Conservation (phyloP, 306 rosid genomes). For the Sphenostylis stenocarpa region DNA sequence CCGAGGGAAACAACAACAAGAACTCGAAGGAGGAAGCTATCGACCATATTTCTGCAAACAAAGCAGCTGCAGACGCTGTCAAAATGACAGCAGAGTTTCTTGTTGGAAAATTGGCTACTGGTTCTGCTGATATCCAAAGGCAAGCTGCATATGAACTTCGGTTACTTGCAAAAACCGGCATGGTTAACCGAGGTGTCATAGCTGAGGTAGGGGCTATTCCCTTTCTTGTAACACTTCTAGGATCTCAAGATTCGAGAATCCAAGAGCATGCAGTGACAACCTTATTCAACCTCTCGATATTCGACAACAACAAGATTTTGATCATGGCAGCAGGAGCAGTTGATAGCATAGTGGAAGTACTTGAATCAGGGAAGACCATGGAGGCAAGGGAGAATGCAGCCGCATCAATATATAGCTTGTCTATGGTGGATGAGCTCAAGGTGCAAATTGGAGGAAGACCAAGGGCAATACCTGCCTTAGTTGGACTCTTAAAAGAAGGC, state of each 20-base stretch:
- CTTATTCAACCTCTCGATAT: slow-evolving; percentile 80
- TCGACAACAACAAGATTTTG: slow-evolving; percentile 74
- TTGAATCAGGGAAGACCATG: slow-evolving; percentile 77
- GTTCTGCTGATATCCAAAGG: slow-evolving; percentile 76
- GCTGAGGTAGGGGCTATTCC: slow-evolving; percentile 97
- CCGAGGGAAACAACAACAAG: slow-evolving; percentile 42
- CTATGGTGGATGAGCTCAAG: slow-evolving; percentile 77
- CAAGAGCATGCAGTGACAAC: slow-evolving; percentile 91
- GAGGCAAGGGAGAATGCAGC: slow-evolving; percentile 96
- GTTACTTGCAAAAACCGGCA: slow-evolving; percentile 77
- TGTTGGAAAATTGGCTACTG: slow-evolving; percentile 93
- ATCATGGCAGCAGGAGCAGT: slow-evolving; percentile 89
- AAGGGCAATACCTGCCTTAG: slow-evolving; percentile 72
- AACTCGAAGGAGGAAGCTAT: slow-evolving; percentile 38
- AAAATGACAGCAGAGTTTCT: slow-evolving; percentile 93
- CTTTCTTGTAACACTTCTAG: slow-evolving; percentile 66
- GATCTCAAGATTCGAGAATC: slow-evolving; percentile 72
- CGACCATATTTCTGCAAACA: slow-evolving; percentile 69
- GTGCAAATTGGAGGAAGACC: slow-evolving; percentile 62
- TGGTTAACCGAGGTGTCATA: slow-evolving; percentile 72
- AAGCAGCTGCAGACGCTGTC: slow-evolving; percentile 74
- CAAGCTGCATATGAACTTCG: slow-evolving; percentile 93
- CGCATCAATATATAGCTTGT: slow-evolving; percentile 73
- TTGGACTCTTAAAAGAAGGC: slow-evolving; percentile 80
- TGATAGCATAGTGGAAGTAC: slow-evolving; percentile 64